These are phyloP conservation scores for Epichloe glyceriae DNA, from an alignment of 2,329 filamentous ascomycete genomes.

Conservation along the genomic window DNA sequence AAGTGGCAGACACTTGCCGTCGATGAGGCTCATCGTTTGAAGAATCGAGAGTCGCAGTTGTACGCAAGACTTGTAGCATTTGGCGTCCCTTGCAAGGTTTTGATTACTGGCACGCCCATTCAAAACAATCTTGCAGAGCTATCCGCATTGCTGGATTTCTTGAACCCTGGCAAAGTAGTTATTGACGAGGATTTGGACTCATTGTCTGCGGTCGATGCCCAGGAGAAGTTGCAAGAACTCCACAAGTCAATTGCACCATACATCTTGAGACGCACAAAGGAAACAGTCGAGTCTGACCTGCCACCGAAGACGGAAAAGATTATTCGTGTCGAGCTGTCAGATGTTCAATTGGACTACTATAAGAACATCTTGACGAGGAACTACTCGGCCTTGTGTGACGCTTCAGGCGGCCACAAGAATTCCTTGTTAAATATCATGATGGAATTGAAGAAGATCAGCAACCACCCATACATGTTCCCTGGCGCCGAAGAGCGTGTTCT, in stretches of 20 bases:
- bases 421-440: constrained; percentile 98
- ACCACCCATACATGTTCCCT: constrained; percentile 96
- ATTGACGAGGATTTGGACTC: constrained; percentile 85
- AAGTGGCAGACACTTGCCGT: constrained; percentile 97
- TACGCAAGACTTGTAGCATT: constrained; percentile 79
- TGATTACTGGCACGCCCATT: constrained; percentile 95
- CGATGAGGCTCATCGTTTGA: constrained; percentile 91
- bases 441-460: constrained; percentile 98
- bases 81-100: constrained; percentile 71
- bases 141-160: constrained; percentile 84
- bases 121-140: constrained; percentile 94
- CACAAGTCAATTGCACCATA: constrained; percentile 83
- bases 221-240: constrained; percentile 73
- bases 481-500: constrained; percentile 85
- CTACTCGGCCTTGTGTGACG: constrained; percentile 86
- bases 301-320: constrained; percentile 98
- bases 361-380: constrained; percentile 97
- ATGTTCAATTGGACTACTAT: constrained; percentile 95
- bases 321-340: constrained; percentile 90
- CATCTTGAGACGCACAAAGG: constrained; percentile 90
- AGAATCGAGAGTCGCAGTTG: constrained; percentile 89
- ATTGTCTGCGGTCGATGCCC: constrained; percentile 65
- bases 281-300: constrained; percentile 91
- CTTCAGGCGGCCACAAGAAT: constrained; percentile 80
- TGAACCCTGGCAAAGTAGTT: constrained; percentile 85